Base-by-base conservation (phyloP, 2,329 filamentous ascomycete genomes). In the Epichloe sibirici region DNA sequence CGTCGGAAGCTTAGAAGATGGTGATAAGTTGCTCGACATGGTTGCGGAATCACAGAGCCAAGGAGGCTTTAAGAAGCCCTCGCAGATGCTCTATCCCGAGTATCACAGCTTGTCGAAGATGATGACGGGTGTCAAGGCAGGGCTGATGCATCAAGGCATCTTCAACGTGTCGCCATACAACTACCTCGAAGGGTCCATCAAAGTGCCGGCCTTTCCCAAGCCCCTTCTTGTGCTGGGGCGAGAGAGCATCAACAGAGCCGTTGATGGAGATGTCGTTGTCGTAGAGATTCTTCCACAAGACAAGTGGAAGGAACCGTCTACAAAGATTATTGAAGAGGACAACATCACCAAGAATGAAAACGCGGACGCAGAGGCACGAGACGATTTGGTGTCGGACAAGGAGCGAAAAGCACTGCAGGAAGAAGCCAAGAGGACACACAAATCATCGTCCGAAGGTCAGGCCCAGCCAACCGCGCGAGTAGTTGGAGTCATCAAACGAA, bases 161-260 rank as follows among this genome's bases (percentile, higher is more conserved):
- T 98, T 96, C 73, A 95, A 90, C 63, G 89, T 97, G 31, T 97
- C 93, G 7, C 88, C 89, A 1, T 98, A 97, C 75, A 98, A 98
- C 71, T 98, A 97, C 62, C 76, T 98, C 11, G 93, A 98, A 67
- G 93, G 89, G 2, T 90, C 89, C 1, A 86, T 97, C 56, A 85
- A 91, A 61, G 90, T 95, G 0, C 82, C 90, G 1, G 82, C 90
- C 4, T 98, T 98, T 62, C 85, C 93, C 55, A 94, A 93, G 62
- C 79, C 90, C 1, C 78, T 98, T 34, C 76, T 98, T 15, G 79
- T 98, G 46, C 77, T 97, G 15, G 93, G 93, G 12, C 81, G 93
- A 55, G 93, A 98, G 63, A 96, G 94, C 69, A 96, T 95, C 74
- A 98, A 97, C 69, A 81, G 93, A 59, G 83, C 91, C 25, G 84